phyloP scores from a whole-genome alignment of 345 rosid genomes.

The Alliaria petiolata region DNA sequence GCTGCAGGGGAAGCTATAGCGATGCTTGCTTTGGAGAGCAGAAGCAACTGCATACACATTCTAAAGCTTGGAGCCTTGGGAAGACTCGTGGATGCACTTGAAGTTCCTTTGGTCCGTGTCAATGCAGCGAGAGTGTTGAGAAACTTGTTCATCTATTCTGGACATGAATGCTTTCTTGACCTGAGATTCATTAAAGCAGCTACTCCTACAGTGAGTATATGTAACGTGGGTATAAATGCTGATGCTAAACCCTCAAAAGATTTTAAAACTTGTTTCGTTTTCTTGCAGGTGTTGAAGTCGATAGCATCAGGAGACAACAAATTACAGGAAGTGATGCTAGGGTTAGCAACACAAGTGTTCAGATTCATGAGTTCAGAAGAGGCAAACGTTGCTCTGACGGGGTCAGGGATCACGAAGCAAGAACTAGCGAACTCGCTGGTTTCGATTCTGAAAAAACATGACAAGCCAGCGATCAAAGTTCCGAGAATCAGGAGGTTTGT shows the following conservation, averaged over 20 bases:
- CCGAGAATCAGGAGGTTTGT: constrained; percentile 81
- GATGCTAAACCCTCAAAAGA: not conserved
- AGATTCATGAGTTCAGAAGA: constrained; percentile 55
- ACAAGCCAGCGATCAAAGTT: constrained; percentile 58
- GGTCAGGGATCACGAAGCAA: constrained; percentile 44
- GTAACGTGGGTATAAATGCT: not conserved
- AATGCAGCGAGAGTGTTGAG: constrained; percentile 79
- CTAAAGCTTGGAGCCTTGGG: constrained; percentile 47
- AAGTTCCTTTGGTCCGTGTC: constrained; percentile 46
- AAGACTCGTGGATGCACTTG: constrained; percentile 54
- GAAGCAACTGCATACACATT: constrained; percentile 57
- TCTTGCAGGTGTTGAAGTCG: constrained; percentile 64
- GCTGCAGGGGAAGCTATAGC: constrained; percentile 90
- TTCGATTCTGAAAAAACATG: constrained; percentile 49
- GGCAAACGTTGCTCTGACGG: constrained; percentile 38
- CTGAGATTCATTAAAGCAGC: constrained; percentile 47
- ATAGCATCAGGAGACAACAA: constrained; percentile 55
- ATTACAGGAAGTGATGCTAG: constrained; percentile 85
- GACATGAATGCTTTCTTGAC: constrained; percentile 44
- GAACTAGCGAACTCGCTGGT: constrained; percentile 49
- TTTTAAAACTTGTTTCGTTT: not conserved
- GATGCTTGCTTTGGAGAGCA: constrained; percentile 79
- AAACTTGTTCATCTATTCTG: constrained; percentile 56
- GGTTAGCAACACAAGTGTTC: constrained; percentile 57
- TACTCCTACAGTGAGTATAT: constrained; percentile 62